Base-by-base conservation (phyloP, 208 protist species). In the Leptomonas pyrrhocoris region DNA sequence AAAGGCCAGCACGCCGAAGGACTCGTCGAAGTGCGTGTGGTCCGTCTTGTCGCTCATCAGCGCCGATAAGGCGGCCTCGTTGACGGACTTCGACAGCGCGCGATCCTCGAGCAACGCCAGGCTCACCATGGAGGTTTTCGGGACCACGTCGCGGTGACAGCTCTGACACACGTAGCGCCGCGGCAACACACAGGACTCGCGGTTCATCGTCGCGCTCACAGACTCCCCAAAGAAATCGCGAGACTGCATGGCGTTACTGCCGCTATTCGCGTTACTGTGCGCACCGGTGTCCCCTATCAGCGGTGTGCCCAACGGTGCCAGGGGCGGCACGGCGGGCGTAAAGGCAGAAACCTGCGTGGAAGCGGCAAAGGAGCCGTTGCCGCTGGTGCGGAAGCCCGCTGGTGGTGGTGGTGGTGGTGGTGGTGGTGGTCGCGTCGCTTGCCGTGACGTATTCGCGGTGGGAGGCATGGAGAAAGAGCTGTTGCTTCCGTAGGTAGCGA, bases 91-190 rank as follows among this genome's bases (percentile, higher is more conserved):
- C 27, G 61, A 57, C 34, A 51, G 15, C 3, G 13, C 5, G n/a
- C 46, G 61, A 18, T 67, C 61, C 19, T 67, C 61, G n/a, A 57
- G 61, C 11, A 30, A 49, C 34, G 61, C 23, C 48, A 57, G 48
- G 34, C 21, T 62, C 53, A 75, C 51, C 43, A 75, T 50, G 23
- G 61, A 64, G 21, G 28, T 51, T 21, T 75, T 70, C 5, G 72
- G 72, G 0, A 71, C 59, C 4, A 77, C 72, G 19, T 68, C 58
- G 31, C 31, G 38, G 59, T 72, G 64, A 42, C 72, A 77, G 36
- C 31, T 27, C 36, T 67, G 64, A 40, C 72, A 77, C 36, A 68
- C 58, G 43, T 77, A 77, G 4, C 40, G 64, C 42, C 53, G 64
- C 54, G 64, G 30, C 19, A 61, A 21, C 1, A 27, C 54, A 36